phyloP scores from a whole-genome alignment of 768 basidiomycete species.

The Tricholoma hemisulphureum region DNA sequence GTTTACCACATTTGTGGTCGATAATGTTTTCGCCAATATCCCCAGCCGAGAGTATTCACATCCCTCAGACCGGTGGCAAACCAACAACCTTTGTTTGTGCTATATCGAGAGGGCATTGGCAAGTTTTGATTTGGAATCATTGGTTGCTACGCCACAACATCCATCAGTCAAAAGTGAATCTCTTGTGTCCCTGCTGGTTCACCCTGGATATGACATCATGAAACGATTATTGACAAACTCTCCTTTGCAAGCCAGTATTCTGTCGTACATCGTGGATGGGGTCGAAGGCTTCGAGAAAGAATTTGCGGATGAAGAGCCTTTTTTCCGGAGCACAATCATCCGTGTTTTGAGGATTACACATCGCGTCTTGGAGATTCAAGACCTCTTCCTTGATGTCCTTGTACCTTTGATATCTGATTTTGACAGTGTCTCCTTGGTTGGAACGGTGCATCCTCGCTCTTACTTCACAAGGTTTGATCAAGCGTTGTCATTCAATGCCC shows the following conservation, averaged over 20 bases:
- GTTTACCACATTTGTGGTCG: conserved; percentile 83
- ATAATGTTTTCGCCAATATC: conserved; percentile 83
- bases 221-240: conserved; percentile 73
- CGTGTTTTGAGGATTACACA: conserved; percentile 81
- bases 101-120: conserved; percentile 85
- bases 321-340: conserved; percentile 71
- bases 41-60: conserved; percentile 70
- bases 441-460: conserved; percentile 58
- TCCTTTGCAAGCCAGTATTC: conserved; percentile 66
- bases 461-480: conserved; percentile 76
- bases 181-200: conserved; percentile 57
- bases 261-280: conserved; percentile 81
- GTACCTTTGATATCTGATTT: conserved; percentile 73
- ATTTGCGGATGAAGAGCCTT: conserved; percentile 64
- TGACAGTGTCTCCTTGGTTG: conserved; percentile 52
- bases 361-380: conserved; percentile 81
- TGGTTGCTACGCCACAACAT: conserved; percentile 61
- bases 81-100: conserved; percentile 79
- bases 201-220: conserved; percentile 88
- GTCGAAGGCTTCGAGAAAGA: conserved; percentile 73
- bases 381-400: conserved; percentile 85
- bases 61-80: conserved; percentile 79
- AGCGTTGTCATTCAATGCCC: conserved; percentile 64
- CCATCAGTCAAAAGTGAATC: conserved; percentile 48
- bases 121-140: conserved; percentile 74